A percentile compares a stretch with the other conserved stretches of the same genome.
Evolutionary conservation across 257 asterid species (phyloP).

Genomic region (Przewalskia tangutica): DNA sequence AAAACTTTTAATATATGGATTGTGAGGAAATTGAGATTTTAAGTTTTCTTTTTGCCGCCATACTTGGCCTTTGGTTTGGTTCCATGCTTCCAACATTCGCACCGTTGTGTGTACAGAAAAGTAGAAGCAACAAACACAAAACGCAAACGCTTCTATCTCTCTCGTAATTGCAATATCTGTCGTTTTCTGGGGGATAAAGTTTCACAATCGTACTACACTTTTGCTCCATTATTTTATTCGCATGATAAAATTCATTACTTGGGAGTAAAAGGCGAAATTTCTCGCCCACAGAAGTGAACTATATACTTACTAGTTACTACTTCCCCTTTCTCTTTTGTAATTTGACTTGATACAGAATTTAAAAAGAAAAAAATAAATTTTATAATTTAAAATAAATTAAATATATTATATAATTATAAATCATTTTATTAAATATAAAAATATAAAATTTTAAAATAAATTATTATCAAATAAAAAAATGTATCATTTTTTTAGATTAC

Average conservation of each 20-base stretch:
- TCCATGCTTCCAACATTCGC: constrained; percentile 93
- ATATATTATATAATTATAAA: no score
- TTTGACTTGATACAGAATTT: no score
- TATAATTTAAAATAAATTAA: no score
- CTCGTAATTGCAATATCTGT: constrained; percentile 25
- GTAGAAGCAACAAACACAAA: not conserved
- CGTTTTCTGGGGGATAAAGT: constrained; percentile 32
- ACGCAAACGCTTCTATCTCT: not conserved
- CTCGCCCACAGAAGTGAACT: no score
- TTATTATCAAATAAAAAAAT: no score
- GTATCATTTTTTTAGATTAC: no score
- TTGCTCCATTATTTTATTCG: constrained; percentile 3
- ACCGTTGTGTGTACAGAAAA: constrained; percentile 23
- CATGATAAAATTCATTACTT: not conserved
- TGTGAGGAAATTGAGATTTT: not conserved
- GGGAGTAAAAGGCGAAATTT: no score
- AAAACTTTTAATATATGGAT: not conserved
- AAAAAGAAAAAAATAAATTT: no score
- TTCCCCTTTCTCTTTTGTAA: no score
- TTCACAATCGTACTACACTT: constrained; percentile 25
- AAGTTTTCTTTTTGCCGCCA: constrained; percentile 50
- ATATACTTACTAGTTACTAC: no score
- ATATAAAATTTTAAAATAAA: no score
- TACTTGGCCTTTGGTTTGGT: constrained; percentile 47
- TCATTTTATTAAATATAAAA: no score